These are phyloP conservation scores for Rhizoclosmatium sp. DNA, from an alignment of 192 early-diverging fungal genomes.

Conservation along the genomic window DNA sequence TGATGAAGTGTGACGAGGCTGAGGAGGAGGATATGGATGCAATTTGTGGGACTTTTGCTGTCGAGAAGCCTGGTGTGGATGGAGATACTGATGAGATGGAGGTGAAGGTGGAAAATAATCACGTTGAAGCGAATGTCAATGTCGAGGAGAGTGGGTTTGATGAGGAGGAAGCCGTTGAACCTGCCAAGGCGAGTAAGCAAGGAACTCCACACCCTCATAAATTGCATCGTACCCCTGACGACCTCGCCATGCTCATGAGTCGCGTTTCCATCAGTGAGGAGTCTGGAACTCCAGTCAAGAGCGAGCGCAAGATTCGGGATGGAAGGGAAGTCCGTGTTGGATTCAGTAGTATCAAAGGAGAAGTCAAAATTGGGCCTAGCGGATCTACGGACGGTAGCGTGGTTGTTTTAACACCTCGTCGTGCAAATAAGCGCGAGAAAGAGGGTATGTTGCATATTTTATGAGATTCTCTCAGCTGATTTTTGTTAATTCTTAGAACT, in stretches of 20 bases:
- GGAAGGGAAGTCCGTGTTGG: conserved; percentile 16
- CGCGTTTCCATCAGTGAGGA: background rate
- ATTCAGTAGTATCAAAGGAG: background rate
- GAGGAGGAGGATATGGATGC: background rate
- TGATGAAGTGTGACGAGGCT: background rate
- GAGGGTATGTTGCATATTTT: conserved; percentile 11
- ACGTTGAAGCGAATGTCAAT: background rate
- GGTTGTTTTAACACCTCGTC: conserved; percentile 33
- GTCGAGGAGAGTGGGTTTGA: background rate
- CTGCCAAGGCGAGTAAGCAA: background rate
- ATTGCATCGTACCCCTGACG: background rate
- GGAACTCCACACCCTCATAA: conserved; percentile 20
- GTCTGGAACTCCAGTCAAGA: background rate
- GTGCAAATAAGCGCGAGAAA: conserved; percentile 38
- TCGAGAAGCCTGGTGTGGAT: background rate
- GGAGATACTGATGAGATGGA: background rate
- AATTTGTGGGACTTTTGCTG: background rate
- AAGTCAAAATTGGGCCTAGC: background rate
- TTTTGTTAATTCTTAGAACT: conserved; percentile 13
- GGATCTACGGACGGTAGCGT: conserved; percentile 23
- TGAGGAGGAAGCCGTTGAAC: background rate
- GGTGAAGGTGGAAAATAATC: background rate
- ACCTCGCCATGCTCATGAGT: background rate
- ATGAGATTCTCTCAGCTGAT: conserved; percentile 5
- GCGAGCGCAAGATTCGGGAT: conserved; percentile 9